Percentiles rank a stretch among this genome's conserved stretches.
phyloP scores from a whole-genome alignment of 2,329 filamentous ascomycete species.

The Monosporascus sp. region DNA sequence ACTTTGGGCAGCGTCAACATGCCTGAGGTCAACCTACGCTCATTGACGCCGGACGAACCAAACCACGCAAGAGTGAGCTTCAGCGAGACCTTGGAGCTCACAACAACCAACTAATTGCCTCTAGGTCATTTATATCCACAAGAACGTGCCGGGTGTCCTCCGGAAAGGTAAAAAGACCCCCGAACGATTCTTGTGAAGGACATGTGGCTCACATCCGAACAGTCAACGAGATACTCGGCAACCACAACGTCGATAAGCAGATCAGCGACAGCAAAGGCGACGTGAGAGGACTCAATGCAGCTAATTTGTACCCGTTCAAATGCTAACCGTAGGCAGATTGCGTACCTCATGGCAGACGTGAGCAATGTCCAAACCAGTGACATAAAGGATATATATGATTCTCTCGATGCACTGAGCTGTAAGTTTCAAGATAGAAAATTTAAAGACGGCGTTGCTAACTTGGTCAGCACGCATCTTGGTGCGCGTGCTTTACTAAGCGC shows the following conservation, averaged over 20 bases:
- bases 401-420: conserved; percentile 76
- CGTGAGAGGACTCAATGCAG: conserved; percentile 38
- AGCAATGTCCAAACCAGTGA: conserved; percentile 76
- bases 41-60: conserved; percentile 82
- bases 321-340: conserved; percentile 47
- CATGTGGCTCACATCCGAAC: conserved; percentile 10
- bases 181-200: not conserved
- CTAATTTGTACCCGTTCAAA: not conserved
- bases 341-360: conserved; percentile 97
- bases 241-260: conserved; percentile 99
- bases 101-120: conserved; percentile 14
- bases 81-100: not conserved
- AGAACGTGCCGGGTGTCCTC: conserved; percentile 92
- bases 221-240: conserved; percentile 91
- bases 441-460: conserved; percentile 10
- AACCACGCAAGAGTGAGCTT: conserved; percentile 72
- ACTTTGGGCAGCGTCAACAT: conserved; percentile 93
- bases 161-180: conserved; percentile 55
- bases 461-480: conserved; percentile 30
- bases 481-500: conserved; percentile 32
- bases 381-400: conserved; percentile 81
- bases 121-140: conserved; percentile 88
- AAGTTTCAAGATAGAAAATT: conserved; percentile 33
- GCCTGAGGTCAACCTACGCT: conserved; percentile 88
- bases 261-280: conserved; percentile 94